Evolutionary conservation across 2,329 filamentous ascomycete genomes (phyloP).

Genomic region (Ophiobolus disseminans): DNA sequence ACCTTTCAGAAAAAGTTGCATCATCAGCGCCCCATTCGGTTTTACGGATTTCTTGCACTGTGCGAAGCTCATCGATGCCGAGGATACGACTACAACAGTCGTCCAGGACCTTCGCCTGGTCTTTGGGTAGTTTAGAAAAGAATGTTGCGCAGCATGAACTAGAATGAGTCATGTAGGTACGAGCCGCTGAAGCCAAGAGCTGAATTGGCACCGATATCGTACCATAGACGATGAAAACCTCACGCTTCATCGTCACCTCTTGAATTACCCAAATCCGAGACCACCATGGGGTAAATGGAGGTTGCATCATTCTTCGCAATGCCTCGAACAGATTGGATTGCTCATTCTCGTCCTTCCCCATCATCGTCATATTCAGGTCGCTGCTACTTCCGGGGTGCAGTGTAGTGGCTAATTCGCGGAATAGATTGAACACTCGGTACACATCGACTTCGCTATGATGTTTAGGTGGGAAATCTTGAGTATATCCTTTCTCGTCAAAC

Average conservation of each 20-base stretch:
- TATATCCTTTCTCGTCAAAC: neutral
- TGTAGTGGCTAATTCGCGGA: neutral
- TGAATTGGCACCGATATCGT: slow-evolving; percentile 16
- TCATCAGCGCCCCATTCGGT: no score
- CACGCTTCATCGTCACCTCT: slow-evolving; percentile 15
- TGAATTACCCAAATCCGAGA: slow-evolving; percentile 26
- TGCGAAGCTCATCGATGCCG: slow-evolving; percentile 6
- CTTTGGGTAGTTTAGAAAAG: neutral
- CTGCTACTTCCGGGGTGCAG: no score
- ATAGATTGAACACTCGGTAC: neutral
- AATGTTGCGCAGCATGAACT: slow-evolving; percentile 2
- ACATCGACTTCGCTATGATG: neutral
- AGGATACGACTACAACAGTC: slow-evolving; percentile 6
- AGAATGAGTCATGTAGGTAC: neutral
- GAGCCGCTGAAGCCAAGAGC: slow-evolving; percentile 15
- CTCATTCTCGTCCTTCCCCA: neutral
- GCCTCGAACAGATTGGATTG: slow-evolving; percentile 10
- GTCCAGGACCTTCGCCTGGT: slow-evolving; percentile 7
- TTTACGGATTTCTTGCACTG: no score
- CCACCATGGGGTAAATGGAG: slow-evolving; percentile 23
- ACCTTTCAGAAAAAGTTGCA: neutral
- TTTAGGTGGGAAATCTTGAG: neutral
- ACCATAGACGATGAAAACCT: slow-evolving; percentile 12
- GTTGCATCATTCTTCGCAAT: slow-evolving; percentile 19
- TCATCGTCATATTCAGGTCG: no score